Conservation (phyloP, 305 asterid species). For the Fraxinus dipetala region DNA sequence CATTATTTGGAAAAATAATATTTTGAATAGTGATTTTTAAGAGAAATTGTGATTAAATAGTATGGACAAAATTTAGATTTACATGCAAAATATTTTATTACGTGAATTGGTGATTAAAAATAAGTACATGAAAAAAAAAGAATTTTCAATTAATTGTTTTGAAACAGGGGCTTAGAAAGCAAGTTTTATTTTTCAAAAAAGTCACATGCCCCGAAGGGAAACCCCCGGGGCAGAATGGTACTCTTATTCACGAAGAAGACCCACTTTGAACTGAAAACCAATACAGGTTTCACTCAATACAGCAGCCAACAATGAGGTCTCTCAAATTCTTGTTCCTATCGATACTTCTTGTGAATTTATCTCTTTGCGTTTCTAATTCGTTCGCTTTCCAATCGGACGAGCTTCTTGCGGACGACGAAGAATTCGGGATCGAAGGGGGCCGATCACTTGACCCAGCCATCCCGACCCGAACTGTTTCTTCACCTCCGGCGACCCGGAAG, state of each 20-base stretch:
- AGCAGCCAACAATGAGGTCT: constrained; percentile 30
- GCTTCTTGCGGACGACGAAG: constrained; percentile 77
- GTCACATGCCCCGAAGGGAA: not conserved
- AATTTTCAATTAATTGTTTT: too few relatives aligned
- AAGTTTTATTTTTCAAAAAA: too few relatives aligned
- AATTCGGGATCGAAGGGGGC: constrained; percentile 79
- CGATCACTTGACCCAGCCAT: constrained; percentile 35
- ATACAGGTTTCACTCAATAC: not conserved
- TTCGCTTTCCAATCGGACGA: constrained; percentile 81
- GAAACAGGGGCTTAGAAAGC: too few relatives aligned
- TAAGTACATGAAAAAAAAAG: too few relatives aligned
- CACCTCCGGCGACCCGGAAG: constrained; percentile 39
- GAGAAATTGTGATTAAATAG: too few relatives aligned
- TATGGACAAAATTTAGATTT: too few relatives aligned
- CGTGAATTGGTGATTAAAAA: too few relatives aligned
- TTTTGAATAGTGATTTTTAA: too few relatives aligned
- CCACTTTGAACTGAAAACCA: not conserved
- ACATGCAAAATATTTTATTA: too few relatives aligned
- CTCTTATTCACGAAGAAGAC: not conserved
- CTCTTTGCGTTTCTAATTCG: constrained; percentile 28
- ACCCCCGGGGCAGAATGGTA: not conserved
- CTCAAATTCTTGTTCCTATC: not conserved
- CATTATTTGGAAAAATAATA: too few relatives aligned
- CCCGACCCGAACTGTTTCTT: constrained; percentile 30
- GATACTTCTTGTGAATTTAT: constrained; percentile 22